Evolutionary conservation across 2,329 filamentous ascomycete species (phyloP), one percentile per base, ranked within the genome.

Genomic region (Diaporthe citrichinensis): DNA sequence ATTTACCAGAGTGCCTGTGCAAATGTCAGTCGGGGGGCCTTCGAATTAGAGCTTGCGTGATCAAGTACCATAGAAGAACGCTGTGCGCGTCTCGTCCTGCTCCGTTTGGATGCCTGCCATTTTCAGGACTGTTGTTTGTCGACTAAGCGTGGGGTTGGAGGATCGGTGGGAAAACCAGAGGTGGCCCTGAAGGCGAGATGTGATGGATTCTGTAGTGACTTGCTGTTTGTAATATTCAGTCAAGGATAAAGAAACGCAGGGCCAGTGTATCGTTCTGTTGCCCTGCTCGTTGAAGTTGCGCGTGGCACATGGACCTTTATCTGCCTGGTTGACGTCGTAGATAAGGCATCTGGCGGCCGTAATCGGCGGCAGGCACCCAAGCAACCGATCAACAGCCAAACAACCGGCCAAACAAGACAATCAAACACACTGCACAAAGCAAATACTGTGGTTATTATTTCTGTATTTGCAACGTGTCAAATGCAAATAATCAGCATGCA

Each of bases 21-120:
- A 10, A 39, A 81, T 76, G 83, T 82, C 72, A 82, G 76, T n/a
- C 28, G 49, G 8, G 3, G 34, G 8, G 1, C 15, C 8, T 7
- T 23, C 31, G 23, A 36, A 34, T 25, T n/a, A 3, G 10, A 10
- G 44, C 4, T 36, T 23, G n/a, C 74, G 5, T 53, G 76, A 7
- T 15, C 25, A 78, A 82, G 77, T 78, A 90, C 90, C 90, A 74
- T 92, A 92, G 80, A 92, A 91, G 81, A 92, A 92, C 34, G 87
- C 88, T 4, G 86, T 86, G 57, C 69, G 72, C 68, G 65, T 75
- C 77, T 61, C 79, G 67, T 6, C 74, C 10, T 20, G 59, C 72
- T 51, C 61, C 74, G 62, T 3, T 36, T 36, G 7, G 14, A 3
- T n/a, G 9, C 9, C n/a, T 74, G 31, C 17, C 75, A 49, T 34